Evolutionary conservation across 2,329 filamentous ascomycete species (phyloP).

Genomic region (Epicoccum sorghinum): DNA sequence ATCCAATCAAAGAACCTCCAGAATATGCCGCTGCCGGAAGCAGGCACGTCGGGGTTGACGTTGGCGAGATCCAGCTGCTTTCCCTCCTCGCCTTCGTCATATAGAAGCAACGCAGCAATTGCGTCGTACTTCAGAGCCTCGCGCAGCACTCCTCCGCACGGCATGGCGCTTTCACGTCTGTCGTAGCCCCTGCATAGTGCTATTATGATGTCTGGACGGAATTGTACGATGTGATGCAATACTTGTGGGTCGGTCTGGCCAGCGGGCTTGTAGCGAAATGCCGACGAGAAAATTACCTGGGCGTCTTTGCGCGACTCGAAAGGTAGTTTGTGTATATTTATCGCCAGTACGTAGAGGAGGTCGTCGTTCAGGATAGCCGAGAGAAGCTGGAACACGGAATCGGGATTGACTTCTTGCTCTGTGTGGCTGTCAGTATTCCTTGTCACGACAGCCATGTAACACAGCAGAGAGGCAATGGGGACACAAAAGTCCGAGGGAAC

Average conservation of each 20-base stretch:
- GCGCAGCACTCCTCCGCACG: constrained; percentile 85
- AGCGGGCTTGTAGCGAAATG: constrained; percentile 84
- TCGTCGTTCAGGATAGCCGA: constrained; percentile 87
- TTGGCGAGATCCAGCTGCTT: constrained; percentile 76
- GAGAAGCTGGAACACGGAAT: constrained; percentile 86
- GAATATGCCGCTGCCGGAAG: constrained; percentile 84
- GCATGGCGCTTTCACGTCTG: constrained; percentile 87
- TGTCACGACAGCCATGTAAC: neutral
- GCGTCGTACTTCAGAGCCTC: constrained; percentile 92
- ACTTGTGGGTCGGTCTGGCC: constrained; percentile 78
- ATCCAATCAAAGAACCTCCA: constrained; percentile 99
- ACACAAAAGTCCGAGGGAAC: neutral
- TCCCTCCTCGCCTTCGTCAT: constrained; percentile 82
- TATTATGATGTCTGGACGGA: constrained; percentile 84
- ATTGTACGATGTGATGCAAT: constrained; percentile 85
- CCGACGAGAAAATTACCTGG: constrained; percentile 93
- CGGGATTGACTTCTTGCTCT: constrained; percentile 87
- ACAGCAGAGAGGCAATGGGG: neutral
- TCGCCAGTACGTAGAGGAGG: constrained; percentile 81
- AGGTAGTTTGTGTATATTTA: constrained; percentile 81
- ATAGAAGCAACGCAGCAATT: constrained; percentile 87
- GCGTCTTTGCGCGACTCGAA: constrained; percentile 97
- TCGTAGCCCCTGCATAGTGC: constrained; percentile 90
- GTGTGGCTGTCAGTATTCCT: constrained; percentile 13
- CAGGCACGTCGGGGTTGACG: constrained; percentile 76